These are phyloP conservation scores for Yarrowia sp. DNA, from an alignment of 805 yeast species.

Conservation along the genomic window DNA sequence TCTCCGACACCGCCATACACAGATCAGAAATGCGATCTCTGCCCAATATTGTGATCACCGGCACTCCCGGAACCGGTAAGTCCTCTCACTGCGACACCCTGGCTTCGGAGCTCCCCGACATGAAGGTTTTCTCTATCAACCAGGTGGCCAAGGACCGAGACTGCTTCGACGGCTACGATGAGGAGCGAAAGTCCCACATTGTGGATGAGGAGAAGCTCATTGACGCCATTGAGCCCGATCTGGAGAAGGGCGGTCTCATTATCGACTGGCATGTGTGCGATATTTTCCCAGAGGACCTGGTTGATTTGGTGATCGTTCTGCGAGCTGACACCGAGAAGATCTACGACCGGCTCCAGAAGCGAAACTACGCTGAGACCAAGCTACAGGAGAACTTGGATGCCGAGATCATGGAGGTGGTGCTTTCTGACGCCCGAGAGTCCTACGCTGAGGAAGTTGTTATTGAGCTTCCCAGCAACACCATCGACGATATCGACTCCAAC, in stretches of 20 bases:
- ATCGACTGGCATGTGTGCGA: conserved; percentile 99
- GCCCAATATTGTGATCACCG: conserved; percentile 77
- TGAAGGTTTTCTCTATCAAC: conserved; percentile 62
- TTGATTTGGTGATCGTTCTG: conserved; percentile 87
- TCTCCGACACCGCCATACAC: conserved; percentile 12
- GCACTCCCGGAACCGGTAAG: conserved; percentile 92
- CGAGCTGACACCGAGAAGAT: conserved; percentile 69
- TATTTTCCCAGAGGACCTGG: conserved; percentile 85
- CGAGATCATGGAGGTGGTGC: conserved; percentile 91
- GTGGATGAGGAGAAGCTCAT: conserved; percentile 89
- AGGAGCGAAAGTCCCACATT: conserved; percentile 75
- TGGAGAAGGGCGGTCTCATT: conserved; percentile 81
- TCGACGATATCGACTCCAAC: conserved; percentile 78
- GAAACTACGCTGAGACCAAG: conserved; percentile 78
- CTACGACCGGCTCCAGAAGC: conserved; percentile 67
- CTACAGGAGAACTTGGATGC: conserved; percentile 91
- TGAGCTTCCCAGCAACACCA: conserved; percentile 66
- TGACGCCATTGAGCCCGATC: conserved; percentile 73
- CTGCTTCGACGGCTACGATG: conserved; percentile 81
- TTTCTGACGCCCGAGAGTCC: conserved; percentile 80
- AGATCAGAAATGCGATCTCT: conserved; percentile 13
- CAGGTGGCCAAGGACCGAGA: conserved; percentile 75
- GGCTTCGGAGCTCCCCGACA: conserved; percentile 49
- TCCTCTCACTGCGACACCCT: conserved; percentile 68
- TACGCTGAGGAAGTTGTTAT: conserved; percentile 80